Conservation (phyloP, 2,329 filamentous ascomycete genomes). For the Ramichloridium luteum region DNA sequence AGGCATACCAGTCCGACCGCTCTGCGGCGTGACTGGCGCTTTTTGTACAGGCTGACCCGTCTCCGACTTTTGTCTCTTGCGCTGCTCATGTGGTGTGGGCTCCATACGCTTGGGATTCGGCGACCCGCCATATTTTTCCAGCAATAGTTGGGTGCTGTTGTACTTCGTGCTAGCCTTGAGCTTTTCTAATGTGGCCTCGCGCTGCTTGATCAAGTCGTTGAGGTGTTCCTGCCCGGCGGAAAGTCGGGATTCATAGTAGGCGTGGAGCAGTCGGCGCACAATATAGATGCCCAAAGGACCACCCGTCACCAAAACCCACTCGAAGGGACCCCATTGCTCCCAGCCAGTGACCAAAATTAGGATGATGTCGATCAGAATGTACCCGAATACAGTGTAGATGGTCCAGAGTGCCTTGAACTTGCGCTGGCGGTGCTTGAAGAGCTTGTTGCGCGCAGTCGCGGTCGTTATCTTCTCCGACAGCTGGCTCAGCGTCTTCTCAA, state of each 20-base stretch:
- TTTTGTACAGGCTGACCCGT: constrained; percentile 7
- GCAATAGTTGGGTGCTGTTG: constrained; percentile 80
- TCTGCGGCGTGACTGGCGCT: constrained; percentile 24
- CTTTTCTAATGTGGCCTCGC: constrained; percentile 79
- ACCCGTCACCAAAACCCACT: constrained; percentile 67
- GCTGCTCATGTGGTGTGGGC: constrained; percentile 27
- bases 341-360: constrained; percentile 75
- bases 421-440: constrained; percentile 57
- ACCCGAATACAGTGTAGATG: constrained; percentile 80
- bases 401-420: constrained; percentile 78
- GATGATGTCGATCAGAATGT: constrained; percentile 75
- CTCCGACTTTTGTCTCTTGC: constrained; percentile 16
- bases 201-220: constrained; percentile 63
- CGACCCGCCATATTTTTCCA: constrained; percentile 81
- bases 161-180: constrained; percentile 93
- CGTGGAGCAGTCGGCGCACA: constrained; percentile 52
- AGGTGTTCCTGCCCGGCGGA: constrained; percentile 55
- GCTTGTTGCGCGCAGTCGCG: constrained; percentile 61
- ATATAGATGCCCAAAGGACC: constrained; percentile 64
- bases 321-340: constrained; percentile 59
- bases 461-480: constrained; percentile 73
- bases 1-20: constrained; percentile 44
- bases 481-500: constrained; percentile 78
- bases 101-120: constrained; percentile 29
- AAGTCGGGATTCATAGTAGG: constrained; percentile 73